Base-by-base conservation (phyloP, 495 filamentous ascomycete genomes). In the Penicillium robsamsonii region DNA sequence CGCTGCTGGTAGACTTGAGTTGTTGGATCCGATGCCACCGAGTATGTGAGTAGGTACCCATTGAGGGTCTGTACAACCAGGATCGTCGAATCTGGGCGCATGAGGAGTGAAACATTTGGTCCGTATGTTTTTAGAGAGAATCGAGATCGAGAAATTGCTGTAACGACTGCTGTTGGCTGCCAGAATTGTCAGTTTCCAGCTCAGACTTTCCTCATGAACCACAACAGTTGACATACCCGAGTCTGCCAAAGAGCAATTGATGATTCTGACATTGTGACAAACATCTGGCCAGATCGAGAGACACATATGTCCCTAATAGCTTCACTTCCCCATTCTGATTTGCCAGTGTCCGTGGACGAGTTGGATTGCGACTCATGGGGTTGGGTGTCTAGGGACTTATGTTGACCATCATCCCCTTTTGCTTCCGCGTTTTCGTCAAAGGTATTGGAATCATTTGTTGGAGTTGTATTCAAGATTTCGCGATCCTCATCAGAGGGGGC, bases 241-340 rank as follows among this genome's bases (percentile, higher is more conserved):
- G 89, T 93, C 73, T 99, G 95, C 95, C 95, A 99, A 54, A 97
- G 80, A 17, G 86, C 90, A 65, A 97, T 80, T 5, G 87, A 87
- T 8, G 87, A 87, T 5, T 81, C 72, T 2, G 94, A 97, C 65
- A 97, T 89, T 13, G 89, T 90, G 46, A 88, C 89, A 75, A 99
- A 97, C 55, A 96, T 75, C 67, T 90, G 85, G 9, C 94, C 95
- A 57, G 80, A 87, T 38, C 94, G 84, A 3, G 92, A 90, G 9
- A 92, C 83, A 54, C 84, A 85, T 31, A 96, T 79, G 17, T 86
- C 88, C 56, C 88, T 75, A 47, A 97, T 86, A 54, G 81, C 75
- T 65, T 86, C 80, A 55, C 80, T 77, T 38, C 70, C 71, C 76
- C 76, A 77, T 35, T 58, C 71, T 43, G 51, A 70, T 62, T 57